Evolutionary conservation across 768 basidiomycete genomes (phyloP), one percentile per base, ranked within the genome.

Genomic region (Rhizopogon roseolus): DNA sequence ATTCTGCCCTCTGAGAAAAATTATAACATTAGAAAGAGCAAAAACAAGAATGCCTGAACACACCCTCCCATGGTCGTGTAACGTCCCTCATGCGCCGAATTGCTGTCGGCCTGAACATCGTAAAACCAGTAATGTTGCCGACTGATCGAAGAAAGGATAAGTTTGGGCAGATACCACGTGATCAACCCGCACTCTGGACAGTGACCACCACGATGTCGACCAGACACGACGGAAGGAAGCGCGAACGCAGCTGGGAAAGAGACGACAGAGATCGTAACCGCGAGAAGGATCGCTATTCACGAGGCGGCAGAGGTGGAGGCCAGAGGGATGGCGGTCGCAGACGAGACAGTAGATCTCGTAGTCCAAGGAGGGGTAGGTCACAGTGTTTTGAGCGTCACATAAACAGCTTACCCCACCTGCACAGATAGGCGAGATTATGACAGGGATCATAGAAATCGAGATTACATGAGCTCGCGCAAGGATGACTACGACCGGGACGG

Each of bases 211-310:
- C 53, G 58, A 84, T 87, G 84, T 81, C 84, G 58, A 82, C 81
- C 52, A 80, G 81, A 57, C 53, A 69, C 41, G 81, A 82, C 57
- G 67, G 77, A 60, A 75, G 81, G 63, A 71, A 78, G 65, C 79
- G 81, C 55, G 85, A 86, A 62, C 69, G 83, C 59, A 84, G 84
- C 62, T 81, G 84, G 81, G 85, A 86, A 55, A 76, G 71, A 32
- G 71, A 71, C 60, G 67, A 69, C 43, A 62, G 71, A 25, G 64
- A 76, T 53, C 78, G 81, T 27, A 80, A 81, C 54, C 71, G 75
- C 45, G 68, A 76, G 50, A 71, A 71, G 36, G 76, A 79, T 55
- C 72, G 79, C 22, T 68, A 78, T 49, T 63, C 77, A 27, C 69
- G 76, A 54, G 58, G 71, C 40, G 58, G 73, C 46, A 61, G 66